A percentile compares a stretch with the other conserved stretches of the same genome.
Evolutionary conservation across 2,329 filamentous ascomycete species (phyloP).

Genomic region (Ophiostoma piceae): DNA sequence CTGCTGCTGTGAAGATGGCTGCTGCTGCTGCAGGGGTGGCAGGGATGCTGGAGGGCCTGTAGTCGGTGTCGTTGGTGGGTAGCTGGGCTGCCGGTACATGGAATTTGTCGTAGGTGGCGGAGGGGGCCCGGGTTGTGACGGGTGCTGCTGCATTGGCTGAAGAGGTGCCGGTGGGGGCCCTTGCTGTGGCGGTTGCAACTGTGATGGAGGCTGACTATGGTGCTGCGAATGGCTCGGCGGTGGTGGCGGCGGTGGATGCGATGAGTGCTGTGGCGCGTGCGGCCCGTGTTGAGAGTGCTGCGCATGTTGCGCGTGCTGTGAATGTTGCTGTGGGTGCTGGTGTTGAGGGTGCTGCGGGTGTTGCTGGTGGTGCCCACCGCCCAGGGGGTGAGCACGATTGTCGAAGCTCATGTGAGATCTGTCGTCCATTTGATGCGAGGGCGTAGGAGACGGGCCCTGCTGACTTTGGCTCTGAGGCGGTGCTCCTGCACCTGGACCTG

Average conservation of each 20-base stretch:
- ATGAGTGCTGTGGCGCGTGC: constrained; percentile 37
- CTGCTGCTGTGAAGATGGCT: constrained; percentile 27
- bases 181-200: not conserved
- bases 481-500: not conserved
- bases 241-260: constrained; percentile 22
- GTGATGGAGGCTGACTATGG: constrained; percentile 30
- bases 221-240: constrained; percentile 33
- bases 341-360: constrained; percentile 7
- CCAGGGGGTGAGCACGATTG: constrained; percentile 17
- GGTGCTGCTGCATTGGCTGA: constrained; percentile 33
- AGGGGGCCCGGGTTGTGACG: constrained; percentile 35
- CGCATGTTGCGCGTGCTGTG: constrained; percentile 9
- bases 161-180: not conserved
- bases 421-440: constrained; percentile 22
- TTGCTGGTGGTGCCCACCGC: constrained; percentile 15
- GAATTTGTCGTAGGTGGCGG: constrained; percentile 22
- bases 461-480: not conserved
- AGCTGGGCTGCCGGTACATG: constrained; percentile 39
- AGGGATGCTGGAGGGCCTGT: not conserved
- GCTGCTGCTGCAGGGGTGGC: constrained; percentile 3
- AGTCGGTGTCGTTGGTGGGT: constrained; percentile 28
- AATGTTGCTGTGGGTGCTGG: constrained; percentile 10
- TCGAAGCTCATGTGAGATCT: constrained; percentile 24
- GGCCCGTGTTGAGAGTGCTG: constrained; percentile 29
- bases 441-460: constrained; percentile 10